A percentile compares a stretch with the other conserved stretches of the same genome.
Conservation (phyloP, 2,329 filamentous ascomycete species). For the Sporothrix dimorphospora region DNA sequence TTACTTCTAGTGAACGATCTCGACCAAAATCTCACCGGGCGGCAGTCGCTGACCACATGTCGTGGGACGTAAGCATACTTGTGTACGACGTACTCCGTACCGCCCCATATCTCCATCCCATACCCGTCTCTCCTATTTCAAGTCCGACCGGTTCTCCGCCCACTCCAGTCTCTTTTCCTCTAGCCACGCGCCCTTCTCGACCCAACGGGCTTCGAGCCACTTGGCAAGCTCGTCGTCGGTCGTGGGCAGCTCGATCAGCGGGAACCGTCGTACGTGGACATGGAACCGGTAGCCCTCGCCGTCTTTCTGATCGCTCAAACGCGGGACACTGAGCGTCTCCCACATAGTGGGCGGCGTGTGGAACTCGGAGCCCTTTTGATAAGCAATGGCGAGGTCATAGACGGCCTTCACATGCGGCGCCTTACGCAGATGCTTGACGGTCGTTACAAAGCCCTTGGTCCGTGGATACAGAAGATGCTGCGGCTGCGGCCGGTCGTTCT, state of each 20-base stretch:
- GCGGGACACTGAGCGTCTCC: slow-evolving; percentile 52
- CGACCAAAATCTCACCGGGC: background rate
- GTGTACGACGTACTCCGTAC: too few species aligned
- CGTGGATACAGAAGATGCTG: slow-evolving; percentile 63
- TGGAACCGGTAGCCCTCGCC: slow-evolving; percentile 51
- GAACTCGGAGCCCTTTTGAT: slow-evolving; percentile 47
- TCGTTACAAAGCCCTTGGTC: slow-evolving; percentile 63
- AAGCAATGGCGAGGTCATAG: slow-evolving; percentile 60
- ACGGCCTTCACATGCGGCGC: slow-evolving; percentile 57
- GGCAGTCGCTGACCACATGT: background rate
- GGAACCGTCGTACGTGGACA: slow-evolving; percentile 53
- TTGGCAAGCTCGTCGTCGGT: slow-evolving; percentile 53
- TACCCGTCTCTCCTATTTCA: background rate
- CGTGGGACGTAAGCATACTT: background rate
- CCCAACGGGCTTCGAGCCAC: slow-evolving; percentile 58
- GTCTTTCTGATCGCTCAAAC: slow-evolving; percentile 38
- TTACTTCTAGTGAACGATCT: background rate
- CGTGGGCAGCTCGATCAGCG: slow-evolving; percentile 51
- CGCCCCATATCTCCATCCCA: background rate
- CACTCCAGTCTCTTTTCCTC: slow-evolving; percentile 50
- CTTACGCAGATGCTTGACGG: slow-evolving; percentile 57
- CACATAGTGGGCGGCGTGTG: slow-evolving; percentile 55
- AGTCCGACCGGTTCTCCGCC: slow-evolving; percentile 34
- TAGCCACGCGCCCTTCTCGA: slow-evolving; percentile 57
- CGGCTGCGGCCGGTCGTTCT: slow-evolving; percentile 54